A percentile compares a stretch with the other conserved stretches of the same genome.
phyloP scores from a whole-genome alignment of 495 filamentous ascomycete species.

The Aspergillus heteromorphus region DNA sequence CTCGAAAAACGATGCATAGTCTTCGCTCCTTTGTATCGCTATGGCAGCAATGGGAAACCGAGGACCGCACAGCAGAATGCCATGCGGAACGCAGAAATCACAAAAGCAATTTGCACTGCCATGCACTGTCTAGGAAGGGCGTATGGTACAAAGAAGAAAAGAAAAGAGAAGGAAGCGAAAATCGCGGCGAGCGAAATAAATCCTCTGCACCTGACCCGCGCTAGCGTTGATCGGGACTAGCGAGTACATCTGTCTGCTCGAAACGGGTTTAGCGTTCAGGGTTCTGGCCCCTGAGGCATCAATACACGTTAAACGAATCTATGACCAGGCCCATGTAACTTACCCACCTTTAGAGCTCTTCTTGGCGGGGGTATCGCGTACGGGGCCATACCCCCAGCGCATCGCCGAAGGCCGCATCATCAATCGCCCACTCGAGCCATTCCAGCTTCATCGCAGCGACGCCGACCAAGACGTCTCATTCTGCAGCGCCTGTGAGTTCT shows the following conservation, averaged over 20 bases:
- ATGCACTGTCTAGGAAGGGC: slow-evolving; percentile 87
- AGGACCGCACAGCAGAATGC: slow-evolving; percentile 63
- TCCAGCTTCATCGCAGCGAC: neutral
- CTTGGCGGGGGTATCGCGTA: neutral
- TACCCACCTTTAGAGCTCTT: neutral
- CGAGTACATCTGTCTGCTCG: neutral
- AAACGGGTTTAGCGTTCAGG: neutral
- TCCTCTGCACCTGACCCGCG: neutral
- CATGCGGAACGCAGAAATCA: slow-evolving; percentile 47
- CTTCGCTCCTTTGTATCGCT: slow-evolving; percentile 84
- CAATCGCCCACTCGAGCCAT: neutral
- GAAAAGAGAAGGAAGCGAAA: slow-evolving; percentile 14
- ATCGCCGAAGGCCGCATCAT: neutral
- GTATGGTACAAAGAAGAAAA: slow-evolving; percentile 48
- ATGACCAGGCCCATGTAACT: neutral
- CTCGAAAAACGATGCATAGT: slow-evolving; percentile 49
- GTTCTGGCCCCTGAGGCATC: neutral
- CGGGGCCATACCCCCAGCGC: neutral
- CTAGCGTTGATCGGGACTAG: neutral
- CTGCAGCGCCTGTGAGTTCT: neutral
- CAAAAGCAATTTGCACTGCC: slow-evolving; percentile 52
- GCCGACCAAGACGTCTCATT: neutral
- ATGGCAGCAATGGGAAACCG: slow-evolving; percentile 59
- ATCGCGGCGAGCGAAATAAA: neutral
- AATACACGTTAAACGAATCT: neutral